Evolutionary conservation across 306 rosid species (phyloP), one percentile per base, ranked within the genome.

Genomic region (Cicer chorassanicum): DNA sequence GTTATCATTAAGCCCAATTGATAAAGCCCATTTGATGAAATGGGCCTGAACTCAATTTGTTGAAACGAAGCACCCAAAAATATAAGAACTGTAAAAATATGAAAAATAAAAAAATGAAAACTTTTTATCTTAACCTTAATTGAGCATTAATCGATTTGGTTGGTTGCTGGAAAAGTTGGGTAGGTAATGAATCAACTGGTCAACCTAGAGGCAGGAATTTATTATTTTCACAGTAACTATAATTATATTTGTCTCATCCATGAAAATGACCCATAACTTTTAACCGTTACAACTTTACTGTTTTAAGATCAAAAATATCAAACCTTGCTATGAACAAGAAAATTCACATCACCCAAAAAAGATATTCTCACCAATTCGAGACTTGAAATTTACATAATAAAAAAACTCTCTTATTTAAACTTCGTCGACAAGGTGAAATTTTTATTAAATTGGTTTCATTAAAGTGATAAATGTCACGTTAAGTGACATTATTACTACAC

Each of bases 121-220:
- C 8, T 24, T 65, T 39, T 29, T 14, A 24, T 38, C 21, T 56
- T n/a, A 68, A 38, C 9, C 41, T 61, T 70, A 36, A 62, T 8
- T 29, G 34, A 29, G 34, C 34, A 14, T 19, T 50, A 24, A 49
- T 51, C 10, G 53, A 34, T 42, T 64, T 63, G 78, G 56, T 70
- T 13, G 81, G 81, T 70, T 54, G 74, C 24, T 81, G 74, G 29
- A 81, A 54, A 61, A 75, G 44, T 36, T 21, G 21, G 64, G 44
- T 6, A 40, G 69, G 62, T 10, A 60, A 61, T 54, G n/a, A 75
- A 41, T 61, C 48, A 53, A 44, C 4, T 8, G 67, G 48, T 15
- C 54, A 45, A 62, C 16, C 7, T 15, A 43, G 29, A 40, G 13
- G 1, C 68, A 53, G 54, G 29, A 70, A 81, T 76, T 81, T 81